A percentile compares a stretch with the other conserved stretches of the same genome.
These are phyloP conservation scores for Sporothrix globosa DNA, from an alignment of 2,329 filamentous ascomycete species.

Conservation along the genomic window DNA sequence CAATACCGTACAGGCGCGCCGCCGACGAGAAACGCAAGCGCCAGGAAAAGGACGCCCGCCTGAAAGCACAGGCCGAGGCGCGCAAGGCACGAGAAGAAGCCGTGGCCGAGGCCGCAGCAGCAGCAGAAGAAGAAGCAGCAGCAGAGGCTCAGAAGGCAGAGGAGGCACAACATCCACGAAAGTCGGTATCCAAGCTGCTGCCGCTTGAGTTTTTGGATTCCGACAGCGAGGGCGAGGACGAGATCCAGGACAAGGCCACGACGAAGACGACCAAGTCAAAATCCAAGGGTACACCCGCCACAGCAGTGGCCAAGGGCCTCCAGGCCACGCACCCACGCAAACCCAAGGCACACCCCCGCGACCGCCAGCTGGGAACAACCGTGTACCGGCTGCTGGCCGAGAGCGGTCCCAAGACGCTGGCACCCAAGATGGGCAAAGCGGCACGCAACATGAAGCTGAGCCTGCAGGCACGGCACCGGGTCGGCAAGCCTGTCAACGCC, in stretches of 20 bases:
- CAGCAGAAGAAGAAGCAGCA: slow-evolving; percentile 28
- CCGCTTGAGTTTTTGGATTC: slow-evolving; percentile 61
- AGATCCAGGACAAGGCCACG: slow-evolving; percentile 33
- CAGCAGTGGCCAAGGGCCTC: neutral
- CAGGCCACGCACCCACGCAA: slow-evolving; percentile 36
- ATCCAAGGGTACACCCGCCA: neutral
- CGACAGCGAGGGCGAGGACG: slow-evolving; percentile 50
- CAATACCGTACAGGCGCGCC: slow-evolving; percentile 48
- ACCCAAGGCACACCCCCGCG: slow-evolving; percentile 46
- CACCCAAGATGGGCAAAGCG: slow-evolving; percentile 53
- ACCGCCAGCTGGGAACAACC: slow-evolving; percentile 57
- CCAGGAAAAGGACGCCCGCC: slow-evolving; percentile 56
- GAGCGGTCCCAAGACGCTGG: slow-evolving; percentile 51
- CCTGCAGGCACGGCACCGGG: slow-evolving; percentile 52
- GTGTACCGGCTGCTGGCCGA: slow-evolving; percentile 56
- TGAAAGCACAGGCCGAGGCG: slow-evolving; percentile 59
- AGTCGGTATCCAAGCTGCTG: slow-evolving; percentile 50
- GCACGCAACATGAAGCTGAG: slow-evolving; percentile 49
- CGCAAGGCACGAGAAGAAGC: slow-evolving; percentile 44
- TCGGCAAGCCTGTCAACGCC: slow-evolving; percentile 44
- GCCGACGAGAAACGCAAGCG: slow-evolving; percentile 59
- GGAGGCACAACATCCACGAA: slow-evolving; percentile 32
- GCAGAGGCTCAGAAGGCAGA: slow-evolving; percentile 35
- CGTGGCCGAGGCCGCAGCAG: slow-evolving; percentile 35
- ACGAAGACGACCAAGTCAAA: slow-evolving; percentile 24